Evolutionary conservation across 805 yeast genomes (phyloP).

Genomic region (Wickerhamiella kurtzmanii): DNA sequence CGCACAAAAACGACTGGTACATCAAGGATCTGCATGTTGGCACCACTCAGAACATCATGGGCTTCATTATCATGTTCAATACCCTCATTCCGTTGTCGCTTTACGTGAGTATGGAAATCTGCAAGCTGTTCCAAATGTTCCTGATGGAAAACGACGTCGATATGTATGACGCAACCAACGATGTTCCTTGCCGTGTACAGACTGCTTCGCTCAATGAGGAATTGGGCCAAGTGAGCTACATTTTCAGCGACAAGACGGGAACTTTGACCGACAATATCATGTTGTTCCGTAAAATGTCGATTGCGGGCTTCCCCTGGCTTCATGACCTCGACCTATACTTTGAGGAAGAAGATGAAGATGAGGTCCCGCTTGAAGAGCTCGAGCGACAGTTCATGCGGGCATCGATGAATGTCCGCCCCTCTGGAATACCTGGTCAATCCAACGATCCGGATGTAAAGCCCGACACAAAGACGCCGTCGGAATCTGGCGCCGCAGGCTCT

Average conservation of each 20-base stretch:
- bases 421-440: too few species aligned
- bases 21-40: conserved; percentile 61
- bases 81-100: conserved; percentile 89
- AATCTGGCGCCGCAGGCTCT: background rate
- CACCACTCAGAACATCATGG: conserved; percentile 80
- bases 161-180: conserved; percentile 72
- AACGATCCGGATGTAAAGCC: too few species aligned
- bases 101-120: conserved; percentile 92
- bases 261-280: conserved; percentile 89
- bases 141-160: conserved; percentile 83
- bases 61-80: conserved; percentile 93
- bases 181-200: conserved; percentile 89
- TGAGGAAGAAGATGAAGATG: conserved; percentile 16
- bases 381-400: background rate
- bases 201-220: conserved; percentile 94
- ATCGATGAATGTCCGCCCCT: background rate
- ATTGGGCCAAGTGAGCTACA: conserved; percentile 88
- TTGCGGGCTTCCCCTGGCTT: conserved; percentile 80
- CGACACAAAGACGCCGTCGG: background rate
- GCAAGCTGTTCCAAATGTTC: conserved; percentile 73
- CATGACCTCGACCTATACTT: conserved; percentile 52
- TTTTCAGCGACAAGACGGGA: conserved; percentile 95
- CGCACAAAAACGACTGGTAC: conserved; percentile 48
- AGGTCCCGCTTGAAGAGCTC: background rate
- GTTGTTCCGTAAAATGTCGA: conserved; percentile 80